Evolutionary conservation across 805 yeast genomes (phyloP).

Genomic region (Pachysolen tannophilus): DNA sequence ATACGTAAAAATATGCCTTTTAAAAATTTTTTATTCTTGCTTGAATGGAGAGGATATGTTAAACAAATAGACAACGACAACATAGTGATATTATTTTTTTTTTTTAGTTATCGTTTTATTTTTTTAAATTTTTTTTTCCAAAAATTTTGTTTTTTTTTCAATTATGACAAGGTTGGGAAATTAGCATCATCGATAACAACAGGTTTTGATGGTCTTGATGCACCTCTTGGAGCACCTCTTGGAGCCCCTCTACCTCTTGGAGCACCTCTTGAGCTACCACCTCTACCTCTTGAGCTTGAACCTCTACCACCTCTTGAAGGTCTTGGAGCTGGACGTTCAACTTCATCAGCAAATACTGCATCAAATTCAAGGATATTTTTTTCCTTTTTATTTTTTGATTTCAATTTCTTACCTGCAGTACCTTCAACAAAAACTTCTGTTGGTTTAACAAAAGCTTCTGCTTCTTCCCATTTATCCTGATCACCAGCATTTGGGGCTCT

Average conservation of each 20-base stretch:
- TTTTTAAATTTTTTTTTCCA: no score
- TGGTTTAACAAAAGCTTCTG: slow-evolving; percentile 58
- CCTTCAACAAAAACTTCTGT: slow-evolving; percentile 52
- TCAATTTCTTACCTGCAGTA: slow-evolving; percentile 57
- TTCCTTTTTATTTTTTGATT: slow-evolving; percentile 72
- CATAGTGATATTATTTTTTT: no score
- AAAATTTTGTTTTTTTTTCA: neutral
- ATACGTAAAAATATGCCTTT: no score
- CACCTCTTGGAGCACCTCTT: slow-evolving; percentile 21
- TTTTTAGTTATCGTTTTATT: no score
- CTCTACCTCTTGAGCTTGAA: slow-evolving; percentile 24
- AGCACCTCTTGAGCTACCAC: slow-evolving; percentile 12
- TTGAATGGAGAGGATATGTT: no score
- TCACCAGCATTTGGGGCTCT: slow-evolving; percentile 52
- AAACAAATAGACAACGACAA: no score
- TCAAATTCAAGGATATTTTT: slow-evolving; percentile 71
- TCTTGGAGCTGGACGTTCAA: slow-evolving; percentile 28
- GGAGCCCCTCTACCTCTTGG: slow-evolving; percentile 23
- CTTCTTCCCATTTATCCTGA: slow-evolving; percentile 43
- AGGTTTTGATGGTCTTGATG: slow-evolving; percentile 19
- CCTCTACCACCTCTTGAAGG: slow-evolving; percentile 23
- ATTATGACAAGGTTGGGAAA: slow-evolving; percentile 63
- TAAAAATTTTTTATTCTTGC: no score
- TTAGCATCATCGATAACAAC: slow-evolving; percentile 48
- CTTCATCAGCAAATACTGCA: slow-evolving; percentile 60